phyloP scores from a whole-genome alignment of 1,284 basidiomycete species.

The Rhodotorula mucilaginosa region DNA sequence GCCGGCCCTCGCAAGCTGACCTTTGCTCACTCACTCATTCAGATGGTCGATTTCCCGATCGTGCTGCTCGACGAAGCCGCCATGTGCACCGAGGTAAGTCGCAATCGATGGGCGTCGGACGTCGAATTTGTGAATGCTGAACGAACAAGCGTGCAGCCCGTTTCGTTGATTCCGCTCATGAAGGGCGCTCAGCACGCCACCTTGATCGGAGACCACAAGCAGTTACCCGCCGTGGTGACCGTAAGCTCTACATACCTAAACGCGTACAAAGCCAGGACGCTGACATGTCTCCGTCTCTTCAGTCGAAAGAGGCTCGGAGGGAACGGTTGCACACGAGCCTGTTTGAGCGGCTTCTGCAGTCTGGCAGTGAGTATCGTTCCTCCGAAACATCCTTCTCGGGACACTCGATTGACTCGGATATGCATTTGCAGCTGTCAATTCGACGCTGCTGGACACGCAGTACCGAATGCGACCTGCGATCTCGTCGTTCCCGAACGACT shows the following conservation, averaged over 20 bases:
- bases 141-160: conserved; percentile 53
- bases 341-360: conserved; percentile 81
- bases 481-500: conserved; percentile 74
- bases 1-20: conserved; percentile 4
- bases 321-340: conserved; percentile 74
- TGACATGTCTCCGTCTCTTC: background rate
- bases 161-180: conserved; percentile 79
- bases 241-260: conserved; percentile 33
- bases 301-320: conserved; percentile 62
- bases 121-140: too few species aligned
- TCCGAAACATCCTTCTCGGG: conserved; percentile 12
- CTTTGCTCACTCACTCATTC: conserved; percentile 49
- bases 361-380: conserved; percentile 59
- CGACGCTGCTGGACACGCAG: conserved; percentile 84
- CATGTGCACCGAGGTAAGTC: conserved; percentile 75
- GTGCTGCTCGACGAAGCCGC: conserved; percentile 93
- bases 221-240: conserved; percentile 84
- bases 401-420: background rate
- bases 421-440: conserved; percentile 57
- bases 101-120: background rate
- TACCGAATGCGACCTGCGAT: conserved; percentile 93
- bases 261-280: background rate
- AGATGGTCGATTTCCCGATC: conserved; percentile 80
- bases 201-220: conserved; percentile 93
- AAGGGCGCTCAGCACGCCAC: conserved; percentile 83